These are phyloP conservation scores for Inosperma sp. DNA, from an alignment of 768 basidiomycete species.

Conservation along the genomic window DNA sequence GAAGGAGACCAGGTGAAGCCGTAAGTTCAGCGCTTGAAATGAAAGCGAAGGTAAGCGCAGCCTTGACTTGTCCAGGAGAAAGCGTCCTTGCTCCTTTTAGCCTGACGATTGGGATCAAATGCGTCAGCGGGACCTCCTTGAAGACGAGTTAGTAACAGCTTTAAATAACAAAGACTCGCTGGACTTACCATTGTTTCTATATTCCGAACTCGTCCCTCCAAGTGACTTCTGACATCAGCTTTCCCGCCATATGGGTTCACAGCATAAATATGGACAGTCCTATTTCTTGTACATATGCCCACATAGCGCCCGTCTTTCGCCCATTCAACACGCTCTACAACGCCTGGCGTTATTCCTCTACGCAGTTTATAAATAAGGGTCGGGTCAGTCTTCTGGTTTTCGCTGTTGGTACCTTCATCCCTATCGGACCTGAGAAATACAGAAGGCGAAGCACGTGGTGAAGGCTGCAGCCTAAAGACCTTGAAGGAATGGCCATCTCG, in stretches of 20 bases:
- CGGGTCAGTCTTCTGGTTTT: constrained; percentile 24
- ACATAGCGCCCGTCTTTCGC: constrained; percentile 61
- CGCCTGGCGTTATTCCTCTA: constrained; percentile 66
- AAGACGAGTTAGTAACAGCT: background rate
- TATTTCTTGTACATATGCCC: constrained; percentile 59
- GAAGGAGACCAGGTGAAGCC: constrained; percentile 39
- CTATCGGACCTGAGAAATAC: background rate
- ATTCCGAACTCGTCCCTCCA: constrained; percentile 56
- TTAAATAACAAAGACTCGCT: background rate
- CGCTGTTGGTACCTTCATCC: constrained; percentile 1
- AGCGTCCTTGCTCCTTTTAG: constrained; percentile 35
- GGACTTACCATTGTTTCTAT: constrained; percentile 42
- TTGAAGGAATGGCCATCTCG: constrained; percentile 52
- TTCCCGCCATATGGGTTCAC: constrained; percentile 73
- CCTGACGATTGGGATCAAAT: constrained; percentile 53
- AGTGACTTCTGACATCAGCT: constrained; percentile 57
- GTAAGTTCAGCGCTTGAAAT: constrained; percentile 35
- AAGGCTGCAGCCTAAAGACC: constrained; percentile 40
- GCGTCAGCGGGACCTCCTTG: constrained; percentile 49
- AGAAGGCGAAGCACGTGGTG: constrained; percentile 11
- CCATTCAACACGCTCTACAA: constrained; percentile 54
- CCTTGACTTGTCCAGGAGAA: constrained; percentile 24
- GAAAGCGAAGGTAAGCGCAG: constrained; percentile 56
- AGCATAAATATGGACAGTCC: constrained; percentile 69
- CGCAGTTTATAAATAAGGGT: constrained; percentile 65